Percentiles rank a stretch among this genome's conserved stretches.
These are phyloP conservation scores for Morella rubra DNA, from an alignment of 306 rosid species.

Conservation along the genomic window DNA sequence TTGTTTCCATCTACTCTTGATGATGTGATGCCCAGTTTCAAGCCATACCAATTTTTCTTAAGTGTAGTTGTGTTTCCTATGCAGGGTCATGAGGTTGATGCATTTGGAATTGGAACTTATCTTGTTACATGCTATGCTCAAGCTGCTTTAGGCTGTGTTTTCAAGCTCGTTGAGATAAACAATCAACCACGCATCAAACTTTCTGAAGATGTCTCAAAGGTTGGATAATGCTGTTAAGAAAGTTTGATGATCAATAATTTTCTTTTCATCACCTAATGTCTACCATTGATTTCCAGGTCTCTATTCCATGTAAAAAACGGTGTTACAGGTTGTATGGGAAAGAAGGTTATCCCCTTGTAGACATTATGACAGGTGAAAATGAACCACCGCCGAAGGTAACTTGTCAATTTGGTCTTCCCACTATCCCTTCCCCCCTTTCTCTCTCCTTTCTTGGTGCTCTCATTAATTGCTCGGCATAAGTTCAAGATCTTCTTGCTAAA, in stretches of 20 bases:
- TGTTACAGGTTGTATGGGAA: constrained; percentile 80
- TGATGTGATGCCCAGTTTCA: neutral
- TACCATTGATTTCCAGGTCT: constrained; percentile 58
- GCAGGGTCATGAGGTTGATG: constrained; percentile 98
- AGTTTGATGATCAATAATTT: constrained; percentile 8
- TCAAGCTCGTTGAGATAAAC: constrained; percentile 98
- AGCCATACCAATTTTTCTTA: constrained; percentile 11
- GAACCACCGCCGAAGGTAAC: constrained; percentile 95
- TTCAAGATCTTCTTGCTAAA: neutral
- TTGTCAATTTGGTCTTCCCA: constrained; percentile 17
- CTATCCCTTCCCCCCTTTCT: neutral
- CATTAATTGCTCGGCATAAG: neutral
- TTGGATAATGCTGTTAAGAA: constrained; percentile 36
- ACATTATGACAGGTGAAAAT: constrained; percentile 91
- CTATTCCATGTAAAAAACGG: constrained; percentile 94
- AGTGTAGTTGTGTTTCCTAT: constrained; percentile 19
- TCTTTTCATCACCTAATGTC: constrained; percentile 16
- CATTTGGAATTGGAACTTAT: constrained; percentile 94
- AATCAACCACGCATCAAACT: constrained; percentile 95
- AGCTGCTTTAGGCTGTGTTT: constrained; percentile 96
- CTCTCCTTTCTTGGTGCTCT: constrained; percentile 4
- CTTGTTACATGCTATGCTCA: constrained; percentile 97
- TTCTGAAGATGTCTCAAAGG: constrained; percentile 99
- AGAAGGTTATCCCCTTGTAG: constrained; percentile 95
- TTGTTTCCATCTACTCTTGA: neutral